Conservation (phyloP, 2,329 filamentous ascomycete species). For the Madurella fahalii region DNA sequence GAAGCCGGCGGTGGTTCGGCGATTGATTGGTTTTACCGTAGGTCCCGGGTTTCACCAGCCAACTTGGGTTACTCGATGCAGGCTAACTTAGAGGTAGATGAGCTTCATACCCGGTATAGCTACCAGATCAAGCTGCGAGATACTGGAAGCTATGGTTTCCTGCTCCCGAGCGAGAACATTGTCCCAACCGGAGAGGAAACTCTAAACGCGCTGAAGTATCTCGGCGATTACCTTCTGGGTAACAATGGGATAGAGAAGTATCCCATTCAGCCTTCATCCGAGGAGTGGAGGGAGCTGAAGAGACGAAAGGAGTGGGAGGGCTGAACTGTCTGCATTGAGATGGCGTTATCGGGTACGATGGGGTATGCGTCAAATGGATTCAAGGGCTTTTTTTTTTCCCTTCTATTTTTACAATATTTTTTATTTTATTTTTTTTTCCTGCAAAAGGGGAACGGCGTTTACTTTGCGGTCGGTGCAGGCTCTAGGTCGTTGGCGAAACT, state of each 20-base stretch:
- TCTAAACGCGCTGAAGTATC: slow-evolving; percentile 75
- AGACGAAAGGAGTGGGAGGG: slow-evolving; percentile 3
- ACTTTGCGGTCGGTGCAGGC: too few species aligned
- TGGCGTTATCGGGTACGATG: background rate
- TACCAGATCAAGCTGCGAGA: slow-evolving; percentile 95
- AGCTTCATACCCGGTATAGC: slow-evolving; percentile 74
- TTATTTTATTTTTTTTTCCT: too few species aligned
- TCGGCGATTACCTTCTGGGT: slow-evolving; percentile 73
- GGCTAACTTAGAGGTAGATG: slow-evolving; percentile 40
- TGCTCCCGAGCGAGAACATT: slow-evolving; percentile 82
- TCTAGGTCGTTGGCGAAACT: too few species aligned
- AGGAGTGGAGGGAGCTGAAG: slow-evolving; percentile 19
- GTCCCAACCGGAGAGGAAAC: slow-evolving; percentile 86
- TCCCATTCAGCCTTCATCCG: slow-evolving; percentile 1
- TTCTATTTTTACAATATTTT: too few species aligned
- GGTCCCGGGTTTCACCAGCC: background rate
- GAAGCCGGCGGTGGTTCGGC: slow-evolving; percentile 79
- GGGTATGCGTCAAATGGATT: too few species aligned
- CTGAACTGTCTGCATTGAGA: too few species aligned
- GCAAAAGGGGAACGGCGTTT: too few species aligned
- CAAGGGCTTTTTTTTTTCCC: too few species aligned
- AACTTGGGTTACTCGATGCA: background rate
- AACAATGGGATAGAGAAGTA: slow-evolving; percentile 61
- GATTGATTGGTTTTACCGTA: slow-evolving; percentile 87
- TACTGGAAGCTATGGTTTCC: slow-evolving; percentile 88